Evolutionary conservation across 2,329 filamentous ascomycete genomes (phyloP).

Genomic region (Phyllachora maydis): DNA sequence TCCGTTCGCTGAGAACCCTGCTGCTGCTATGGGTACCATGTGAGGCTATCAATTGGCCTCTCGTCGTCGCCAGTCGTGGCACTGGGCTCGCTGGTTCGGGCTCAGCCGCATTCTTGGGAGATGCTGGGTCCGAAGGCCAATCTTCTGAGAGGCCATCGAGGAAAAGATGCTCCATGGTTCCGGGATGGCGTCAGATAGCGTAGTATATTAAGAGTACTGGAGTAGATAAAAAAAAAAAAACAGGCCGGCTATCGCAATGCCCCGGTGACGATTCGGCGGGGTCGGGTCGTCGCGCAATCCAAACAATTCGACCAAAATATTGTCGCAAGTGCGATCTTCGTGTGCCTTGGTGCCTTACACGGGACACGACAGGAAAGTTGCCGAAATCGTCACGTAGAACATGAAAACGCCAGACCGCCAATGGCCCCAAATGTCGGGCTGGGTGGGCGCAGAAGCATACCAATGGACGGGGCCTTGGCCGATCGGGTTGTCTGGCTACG

Average conservation of each 20-base stretch:
- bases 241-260: background rate
- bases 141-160: constrained; percentile 16
- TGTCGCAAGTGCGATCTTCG: too few species aligned
- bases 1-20: constrained; percentile 38
- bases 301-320: too few species aligned
- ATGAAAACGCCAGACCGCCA: too few species aligned
- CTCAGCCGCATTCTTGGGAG: constrained; percentile 6
- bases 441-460: background rate
- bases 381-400: too few species aligned
- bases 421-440: background rate
- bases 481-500: background rate
- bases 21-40: constrained; percentile 15
- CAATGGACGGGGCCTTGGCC: background rate
- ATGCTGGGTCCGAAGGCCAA: constrained; percentile 19
- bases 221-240: constrained; percentile 1
- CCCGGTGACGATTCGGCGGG: background rate
- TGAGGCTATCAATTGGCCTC: constrained; percentile 12
- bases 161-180: background rate
- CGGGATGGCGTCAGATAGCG: background rate
- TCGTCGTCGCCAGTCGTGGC: constrained; percentile 3
- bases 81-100: constrained; percentile 1
- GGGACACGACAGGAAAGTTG: too few species aligned
- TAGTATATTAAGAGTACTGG: background rate
- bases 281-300: background rate
- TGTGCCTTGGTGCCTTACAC: background rate